phyloP scores from a whole-genome alignment of 768 basidiomycete genomes.

The Boletus patriciae region DNA sequence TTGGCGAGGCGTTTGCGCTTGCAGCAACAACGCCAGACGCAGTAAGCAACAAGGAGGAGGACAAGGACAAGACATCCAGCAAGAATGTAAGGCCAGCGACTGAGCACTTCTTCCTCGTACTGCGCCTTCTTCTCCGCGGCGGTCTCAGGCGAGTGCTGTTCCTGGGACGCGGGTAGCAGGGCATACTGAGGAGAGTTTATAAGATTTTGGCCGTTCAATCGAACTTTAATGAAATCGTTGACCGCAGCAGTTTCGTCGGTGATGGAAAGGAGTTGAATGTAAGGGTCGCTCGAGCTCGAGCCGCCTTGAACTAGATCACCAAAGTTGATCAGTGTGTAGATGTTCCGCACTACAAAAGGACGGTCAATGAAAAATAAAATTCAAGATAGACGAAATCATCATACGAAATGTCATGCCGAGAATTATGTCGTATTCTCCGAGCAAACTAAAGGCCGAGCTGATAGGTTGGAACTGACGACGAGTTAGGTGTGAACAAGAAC shows the following conservation, averaged over 20 bases:
- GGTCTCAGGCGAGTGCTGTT: conserved; percentile 64
- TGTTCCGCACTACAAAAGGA: conserved; percentile 62
- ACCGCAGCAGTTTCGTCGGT: conserved; percentile 54
- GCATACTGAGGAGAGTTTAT: conserved; percentile 53
- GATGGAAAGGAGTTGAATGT: conserved; percentile 65
- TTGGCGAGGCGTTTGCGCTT: conserved; percentile 36
- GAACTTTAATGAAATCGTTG: conserved; percentile 63
- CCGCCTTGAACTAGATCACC: conserved; percentile 63
- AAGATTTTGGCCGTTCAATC: conserved; percentile 59
- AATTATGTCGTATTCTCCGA: conserved; percentile 80
- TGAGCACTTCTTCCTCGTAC: conserved; percentile 61
- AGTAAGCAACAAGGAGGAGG: conserved; percentile 44
- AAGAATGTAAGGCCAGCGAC: conserved; percentile 74
- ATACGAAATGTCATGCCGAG: conserved; percentile 78
- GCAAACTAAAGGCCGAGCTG: conserved; percentile 72
- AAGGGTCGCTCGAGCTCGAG: conserved; percentile 54
- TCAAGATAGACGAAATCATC: conserved; percentile 23
- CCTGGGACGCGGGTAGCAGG: conserved; percentile 59
- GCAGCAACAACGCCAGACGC: conserved; percentile 64
- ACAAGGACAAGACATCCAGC: conserved; percentile 56
- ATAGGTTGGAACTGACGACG: conserved; percentile 73
- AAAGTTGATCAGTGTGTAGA: conserved; percentile 70
- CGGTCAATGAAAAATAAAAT: conserved; percentile 3
- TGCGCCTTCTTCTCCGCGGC: conserved; percentile 64
- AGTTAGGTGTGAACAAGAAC: conserved; percentile 6